Evolutionary conservation across 345 rosid genomes (phyloP).

Genomic region (Excoecaria cochinchinensis): DNA sequence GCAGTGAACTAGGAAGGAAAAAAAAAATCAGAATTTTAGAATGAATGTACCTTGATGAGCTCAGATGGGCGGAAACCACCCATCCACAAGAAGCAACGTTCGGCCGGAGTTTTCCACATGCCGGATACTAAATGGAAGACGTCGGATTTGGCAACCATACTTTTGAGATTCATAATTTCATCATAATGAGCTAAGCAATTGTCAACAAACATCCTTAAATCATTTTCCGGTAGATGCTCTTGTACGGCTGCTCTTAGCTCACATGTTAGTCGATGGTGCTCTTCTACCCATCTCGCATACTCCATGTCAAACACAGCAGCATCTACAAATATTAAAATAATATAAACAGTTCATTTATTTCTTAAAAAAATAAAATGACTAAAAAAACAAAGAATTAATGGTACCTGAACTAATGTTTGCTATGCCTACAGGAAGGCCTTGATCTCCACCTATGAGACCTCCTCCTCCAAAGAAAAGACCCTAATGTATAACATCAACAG

Average conservation of each 20-base stretch:
- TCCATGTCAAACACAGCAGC: constrained; percentile 86
- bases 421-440: constrained; percentile 60
- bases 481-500: constrained; percentile 29
- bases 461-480: constrained; percentile 76
- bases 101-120: constrained; percentile 96
- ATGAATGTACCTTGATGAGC: constrained; percentile 74
- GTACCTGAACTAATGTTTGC: constrained; percentile 64
- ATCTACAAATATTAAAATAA: constrained; percentile 27
- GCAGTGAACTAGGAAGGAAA: no score
- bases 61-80: constrained; percentile 97
- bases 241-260: constrained; percentile 93
- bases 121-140: constrained; percentile 94
- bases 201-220: constrained; percentile 81
- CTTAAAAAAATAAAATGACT: neutral
- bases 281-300: constrained; percentile 87
- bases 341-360: neutral
- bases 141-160: constrained; percentile 75
- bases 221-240: constrained; percentile 80
- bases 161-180: constrained; percentile 71
- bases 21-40: no score
- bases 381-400: neutral
- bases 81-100: constrained; percentile 98
- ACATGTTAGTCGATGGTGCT: constrained; percentile 70
- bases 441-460: constrained; percentile 58
- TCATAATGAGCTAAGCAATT: constrained; percentile 76